phyloP scores from a whole-genome alignment of 352 stramenopile species.

The Globisporangium cylindrosporum region DNA sequence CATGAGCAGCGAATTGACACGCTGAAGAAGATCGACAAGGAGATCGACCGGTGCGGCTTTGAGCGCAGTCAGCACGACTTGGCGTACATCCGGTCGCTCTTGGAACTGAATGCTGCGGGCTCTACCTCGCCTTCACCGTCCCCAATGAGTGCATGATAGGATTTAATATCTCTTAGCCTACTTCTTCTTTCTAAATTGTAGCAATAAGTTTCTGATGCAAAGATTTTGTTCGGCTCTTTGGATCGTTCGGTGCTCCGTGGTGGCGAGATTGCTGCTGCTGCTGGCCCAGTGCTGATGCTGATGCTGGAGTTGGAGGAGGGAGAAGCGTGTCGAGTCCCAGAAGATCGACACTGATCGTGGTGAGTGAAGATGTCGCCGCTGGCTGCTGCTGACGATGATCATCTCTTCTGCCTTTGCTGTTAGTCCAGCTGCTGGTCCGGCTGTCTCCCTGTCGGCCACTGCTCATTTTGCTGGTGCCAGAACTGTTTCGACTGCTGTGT shows the following conservation, averaged over 20 bases:
- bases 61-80: constrained; percentile 61
- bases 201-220: constrained; percentile 13
- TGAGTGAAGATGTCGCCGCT: background rate
- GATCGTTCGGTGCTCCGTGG: background rate
- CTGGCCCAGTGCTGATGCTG: background rate
- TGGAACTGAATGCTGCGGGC: background rate
- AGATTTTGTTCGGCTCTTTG: constrained; percentile 2
- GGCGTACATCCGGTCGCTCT: constrained; percentile 38
- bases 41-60: constrained; percentile 60
- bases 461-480: background rate
- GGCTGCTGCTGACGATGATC: background rate
- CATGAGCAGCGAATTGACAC: constrained; percentile 2
- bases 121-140: background rate
- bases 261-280: background rate
- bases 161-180: background rate
- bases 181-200: constrained; percentile 15
- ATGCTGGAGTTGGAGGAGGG: background rate
- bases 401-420: background rate
- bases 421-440: background rate
- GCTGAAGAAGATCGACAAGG: constrained; percentile 37
- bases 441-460: background rate
- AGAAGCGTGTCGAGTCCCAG: constrained; percentile 26
- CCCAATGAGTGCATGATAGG: background rate
- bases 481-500: constrained; percentile 7
- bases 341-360: constrained; percentile 27